These are phyloP conservation scores for Pulicaria dysenterica DNA, from an alignment of 129 eudicot genomes.

Conservation along the genomic window DNA sequence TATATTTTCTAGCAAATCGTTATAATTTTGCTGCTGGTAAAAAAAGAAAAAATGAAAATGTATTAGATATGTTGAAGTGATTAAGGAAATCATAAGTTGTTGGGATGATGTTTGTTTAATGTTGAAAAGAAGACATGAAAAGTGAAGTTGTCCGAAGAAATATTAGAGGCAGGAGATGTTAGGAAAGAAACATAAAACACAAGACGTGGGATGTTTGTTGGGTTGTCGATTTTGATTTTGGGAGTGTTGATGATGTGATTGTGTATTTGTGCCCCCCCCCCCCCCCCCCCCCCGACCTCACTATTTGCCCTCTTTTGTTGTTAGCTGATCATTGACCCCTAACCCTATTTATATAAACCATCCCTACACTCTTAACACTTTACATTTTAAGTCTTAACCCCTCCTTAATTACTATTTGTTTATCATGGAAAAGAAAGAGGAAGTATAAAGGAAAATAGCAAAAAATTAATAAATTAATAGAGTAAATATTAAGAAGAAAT, in stretches of 20 bases:
- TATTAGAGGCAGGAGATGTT: slow-evolving; percentile 14
- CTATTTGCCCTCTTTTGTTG: slow-evolving; percentile 9
- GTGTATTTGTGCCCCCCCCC: slow-evolving; percentile 17
- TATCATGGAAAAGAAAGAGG: neutral
- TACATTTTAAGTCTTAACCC: neutral
- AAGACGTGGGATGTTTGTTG: slow-evolving; percentile 46
- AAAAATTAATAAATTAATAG: too few species aligned
- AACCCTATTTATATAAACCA: slow-evolving; percentile 9
- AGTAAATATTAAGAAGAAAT: too few species aligned
- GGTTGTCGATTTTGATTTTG: slow-evolving; percentile 36
- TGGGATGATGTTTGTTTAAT: slow-evolving; percentile 15
- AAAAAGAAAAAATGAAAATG: neutral
- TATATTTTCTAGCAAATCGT: too few species aligned
- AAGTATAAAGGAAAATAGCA: too few species aligned
- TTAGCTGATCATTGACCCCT: slow-evolving; percentile 3
- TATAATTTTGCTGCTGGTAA: too few species aligned
- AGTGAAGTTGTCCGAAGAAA: slow-evolving; percentile 30
- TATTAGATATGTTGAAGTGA: neutral
- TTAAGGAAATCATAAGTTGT: neutral
- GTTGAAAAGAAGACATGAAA: slow-evolving; percentile 29
- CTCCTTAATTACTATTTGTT: neutral
- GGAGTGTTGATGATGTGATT: slow-evolving; percentile 8
- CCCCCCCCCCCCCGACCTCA: too few species aligned
- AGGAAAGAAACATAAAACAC: slow-evolving; percentile 35
- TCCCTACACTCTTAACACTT: slow-evolving; percentile 2